Conservation (phyloP, 768 basidiomycete species). For the Rhodotorula diobovata region DNA sequence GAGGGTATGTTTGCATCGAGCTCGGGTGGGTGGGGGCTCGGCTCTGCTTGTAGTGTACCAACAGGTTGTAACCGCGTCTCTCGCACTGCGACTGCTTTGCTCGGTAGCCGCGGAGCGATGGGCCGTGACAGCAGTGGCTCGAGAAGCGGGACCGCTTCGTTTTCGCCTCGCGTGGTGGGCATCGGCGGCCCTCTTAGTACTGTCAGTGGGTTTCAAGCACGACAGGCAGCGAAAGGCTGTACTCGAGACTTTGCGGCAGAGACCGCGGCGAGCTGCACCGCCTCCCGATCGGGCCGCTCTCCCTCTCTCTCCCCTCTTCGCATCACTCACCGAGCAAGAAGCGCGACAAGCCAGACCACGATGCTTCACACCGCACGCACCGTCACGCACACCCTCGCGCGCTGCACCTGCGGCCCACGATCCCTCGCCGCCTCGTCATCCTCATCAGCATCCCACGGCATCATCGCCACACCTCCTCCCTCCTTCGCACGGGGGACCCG, state of each 20-base stretch:
- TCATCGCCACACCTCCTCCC: background rate
- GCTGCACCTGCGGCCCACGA: background rate
- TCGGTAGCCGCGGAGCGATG: too few species aligned
- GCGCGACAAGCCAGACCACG: background rate
- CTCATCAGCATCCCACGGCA: background rate
- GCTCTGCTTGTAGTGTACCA: background rate
- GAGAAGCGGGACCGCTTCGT: too few species aligned
- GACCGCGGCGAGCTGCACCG: too few species aligned
- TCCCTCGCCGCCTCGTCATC: background rate
- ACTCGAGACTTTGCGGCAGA: too few species aligned
- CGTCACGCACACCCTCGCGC: background rate
- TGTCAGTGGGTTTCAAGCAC: too few species aligned
- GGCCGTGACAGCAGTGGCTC: too few species aligned
- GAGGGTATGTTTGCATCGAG: background rate
- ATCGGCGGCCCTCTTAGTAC: too few species aligned
- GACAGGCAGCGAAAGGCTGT: too few species aligned
- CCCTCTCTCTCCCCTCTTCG: background rate
- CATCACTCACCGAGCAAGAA: background rate
- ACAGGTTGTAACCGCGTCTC: background rate
- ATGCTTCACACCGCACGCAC: background rate
- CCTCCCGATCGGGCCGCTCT: background rate
- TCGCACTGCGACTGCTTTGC: background rate
- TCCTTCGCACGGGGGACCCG: background rate
- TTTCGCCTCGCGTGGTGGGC: too few species aligned
- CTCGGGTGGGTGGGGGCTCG: background rate